phyloP scores from a whole-genome alignment of 352 stramenopile species.

The Phytophthora pistaciae region DNA sequence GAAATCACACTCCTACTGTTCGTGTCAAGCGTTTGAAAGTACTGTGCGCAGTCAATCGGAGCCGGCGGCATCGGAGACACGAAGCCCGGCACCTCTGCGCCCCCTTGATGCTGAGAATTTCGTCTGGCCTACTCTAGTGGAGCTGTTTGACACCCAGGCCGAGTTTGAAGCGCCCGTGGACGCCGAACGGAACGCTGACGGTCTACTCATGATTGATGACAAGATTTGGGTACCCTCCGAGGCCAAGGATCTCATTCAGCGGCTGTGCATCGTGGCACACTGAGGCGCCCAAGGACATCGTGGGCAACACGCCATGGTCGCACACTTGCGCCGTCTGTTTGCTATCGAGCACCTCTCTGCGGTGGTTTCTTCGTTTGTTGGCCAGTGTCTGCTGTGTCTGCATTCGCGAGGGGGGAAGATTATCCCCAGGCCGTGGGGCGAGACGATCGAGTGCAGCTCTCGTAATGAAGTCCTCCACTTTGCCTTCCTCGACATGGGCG shows the following conservation, averaged over 20 bases:
- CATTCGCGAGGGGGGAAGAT: background rate
- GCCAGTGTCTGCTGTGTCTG: background rate
- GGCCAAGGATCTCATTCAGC: background rate
- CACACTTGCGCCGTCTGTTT: background rate
- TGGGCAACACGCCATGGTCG: background rate
- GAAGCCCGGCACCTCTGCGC: background rate
- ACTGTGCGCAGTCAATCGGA: background rate
- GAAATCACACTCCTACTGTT: background rate
- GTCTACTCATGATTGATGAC: background rate
- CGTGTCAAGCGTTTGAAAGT: background rate
- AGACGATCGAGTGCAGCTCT: constrained; percentile 13
- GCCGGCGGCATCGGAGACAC: background rate
- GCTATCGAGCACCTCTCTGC: background rate
- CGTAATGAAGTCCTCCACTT: constrained; percentile 7
- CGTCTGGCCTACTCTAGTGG: background rate
- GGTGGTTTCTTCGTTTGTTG: background rate
- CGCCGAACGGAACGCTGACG: background rate
- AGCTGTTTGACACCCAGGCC: background rate
- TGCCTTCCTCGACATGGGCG: constrained; percentile 1
- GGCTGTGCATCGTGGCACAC: background rate
- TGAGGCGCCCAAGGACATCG: background rate
- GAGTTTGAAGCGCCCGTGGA: background rate
- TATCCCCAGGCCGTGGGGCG: background rate
- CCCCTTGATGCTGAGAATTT: background rate
- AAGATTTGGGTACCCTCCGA: background rate